Evolutionary conservation across 345 rosid species (phyloP).

Genomic region (Geranium rotundifolium): DNA sequence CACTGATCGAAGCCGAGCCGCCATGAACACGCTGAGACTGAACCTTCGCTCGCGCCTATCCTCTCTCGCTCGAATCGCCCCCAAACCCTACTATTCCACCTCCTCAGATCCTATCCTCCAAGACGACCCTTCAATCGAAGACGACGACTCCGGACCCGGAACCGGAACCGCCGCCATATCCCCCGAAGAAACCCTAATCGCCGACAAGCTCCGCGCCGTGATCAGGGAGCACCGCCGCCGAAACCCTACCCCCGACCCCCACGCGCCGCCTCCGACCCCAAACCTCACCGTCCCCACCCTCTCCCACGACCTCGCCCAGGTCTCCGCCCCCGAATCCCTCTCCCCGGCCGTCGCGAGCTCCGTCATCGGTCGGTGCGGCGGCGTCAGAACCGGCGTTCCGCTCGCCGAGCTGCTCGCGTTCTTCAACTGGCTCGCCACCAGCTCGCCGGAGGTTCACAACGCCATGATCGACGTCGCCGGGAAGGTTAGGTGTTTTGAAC

Average conservation of each 20-base stretch:
- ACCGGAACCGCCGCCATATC: conserved; percentile 15
- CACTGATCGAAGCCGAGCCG: too few species aligned
- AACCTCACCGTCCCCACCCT: conserved; percentile 46
- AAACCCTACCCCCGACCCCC: conserved; percentile 37
- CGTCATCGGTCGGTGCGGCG: conserved; percentile 56
- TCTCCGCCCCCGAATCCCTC: conserved; percentile 21
- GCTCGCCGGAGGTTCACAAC: conserved; percentile 55
- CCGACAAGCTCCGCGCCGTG: conserved; percentile 42
- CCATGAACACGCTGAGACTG: too few species aligned
- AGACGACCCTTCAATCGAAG: too few species aligned
- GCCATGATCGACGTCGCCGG: conserved; percentile 81
- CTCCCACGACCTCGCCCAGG: conserved; percentile 50
- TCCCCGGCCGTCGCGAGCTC: conserved; percentile 37
- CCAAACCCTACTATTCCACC: too few species aligned
- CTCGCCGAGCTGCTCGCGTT: conserved; percentile 55
- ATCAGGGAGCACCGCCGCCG: conserved; percentile 78
- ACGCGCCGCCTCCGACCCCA: conserved; percentile 24
- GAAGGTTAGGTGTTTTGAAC: conserved; percentile 60
- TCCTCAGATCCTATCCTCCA: too few species aligned
- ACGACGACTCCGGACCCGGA: too few species aligned
- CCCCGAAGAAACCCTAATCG: conserved; percentile 37
- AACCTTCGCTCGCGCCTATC: too few species aligned
- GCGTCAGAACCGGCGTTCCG: conserved; percentile 75
- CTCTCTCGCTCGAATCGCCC: too few species aligned
- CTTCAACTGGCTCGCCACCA: conserved; percentile 73